Conservation (phyloP, 2,329 filamentous ascomycete species). For the Stagonosporopsis chrysanthemi region DNA sequence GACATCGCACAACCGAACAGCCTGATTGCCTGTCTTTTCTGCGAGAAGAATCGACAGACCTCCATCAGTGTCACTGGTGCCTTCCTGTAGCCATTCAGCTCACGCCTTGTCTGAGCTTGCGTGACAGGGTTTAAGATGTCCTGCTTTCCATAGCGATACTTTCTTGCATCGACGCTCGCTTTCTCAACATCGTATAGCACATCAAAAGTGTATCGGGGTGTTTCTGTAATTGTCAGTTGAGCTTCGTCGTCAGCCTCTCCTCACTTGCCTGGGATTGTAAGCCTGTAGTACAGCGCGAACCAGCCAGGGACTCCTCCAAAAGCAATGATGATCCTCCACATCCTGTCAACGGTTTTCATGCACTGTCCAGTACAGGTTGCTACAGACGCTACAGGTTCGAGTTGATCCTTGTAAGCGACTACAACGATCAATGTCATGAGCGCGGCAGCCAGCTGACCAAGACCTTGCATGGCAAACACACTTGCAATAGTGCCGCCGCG, state of each 20-base stretch:
- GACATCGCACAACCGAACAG: slow-evolving; percentile 79
- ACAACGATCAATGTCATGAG: slow-evolving; percentile 78
- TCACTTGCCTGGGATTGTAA: slow-evolving; percentile 72
- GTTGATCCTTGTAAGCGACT: slow-evolving; percentile 71
- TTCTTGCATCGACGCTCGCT: slow-evolving; percentile 73
- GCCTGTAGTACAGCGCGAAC: slow-evolving; percentile 83
- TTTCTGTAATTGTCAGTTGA: slow-evolving; percentile 60
- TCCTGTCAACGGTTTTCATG: slow-evolving; percentile 78
- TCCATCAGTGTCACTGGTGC: slow-evolving; percentile 57
- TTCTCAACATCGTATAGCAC: slow-evolving; percentile 71
- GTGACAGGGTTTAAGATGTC: slow-evolving; percentile 69
- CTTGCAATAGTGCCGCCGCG: slow-evolving; percentile 86
- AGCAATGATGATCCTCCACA: slow-evolving; percentile 84
- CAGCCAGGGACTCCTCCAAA: slow-evolving; percentile 82
- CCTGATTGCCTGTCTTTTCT: slow-evolving; percentile 73
- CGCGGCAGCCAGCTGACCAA: slow-evolving; percentile 79
- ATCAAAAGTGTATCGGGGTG: slow-evolving; percentile 87
- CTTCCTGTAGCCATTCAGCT: slow-evolving; percentile 46
- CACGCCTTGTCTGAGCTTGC: slow-evolving; percentile 63
- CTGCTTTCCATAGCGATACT: slow-evolving; percentile 72
- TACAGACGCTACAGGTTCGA: slow-evolving; percentile 60
- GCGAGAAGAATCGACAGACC: slow-evolving; percentile 72
- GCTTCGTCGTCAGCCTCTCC: not conserved
- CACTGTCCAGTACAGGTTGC: slow-evolving; percentile 69
- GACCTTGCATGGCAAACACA: slow-evolving; percentile 87